Base-by-base conservation (phyloP, 1,284 basidiomycete genomes). In the Anthracocystis panici-leucophaei region DNA sequence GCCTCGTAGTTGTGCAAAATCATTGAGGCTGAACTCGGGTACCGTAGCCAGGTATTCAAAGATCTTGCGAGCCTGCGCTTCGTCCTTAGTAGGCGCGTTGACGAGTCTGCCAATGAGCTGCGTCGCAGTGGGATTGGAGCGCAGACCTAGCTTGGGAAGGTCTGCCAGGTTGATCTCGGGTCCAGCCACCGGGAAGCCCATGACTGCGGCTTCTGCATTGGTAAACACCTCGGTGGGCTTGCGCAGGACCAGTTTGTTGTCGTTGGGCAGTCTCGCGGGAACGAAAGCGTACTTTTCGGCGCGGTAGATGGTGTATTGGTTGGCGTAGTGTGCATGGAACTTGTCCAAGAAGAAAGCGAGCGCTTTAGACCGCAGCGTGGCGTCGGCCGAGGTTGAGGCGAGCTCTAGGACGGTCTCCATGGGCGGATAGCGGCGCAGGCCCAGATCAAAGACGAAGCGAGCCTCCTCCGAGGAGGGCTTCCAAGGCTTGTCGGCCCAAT, bases 211-310 rank as follows among this genome's bases (percentile, higher is more conserved):
- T 41, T 91, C 90, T 0, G 88, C 82, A 61, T 90, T 90, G 3
- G 90, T 90, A 81, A 91, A 96, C 0, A 93, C 92, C 90, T 95
- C 91, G 65, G 88, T 88, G 3, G 93, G 91, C 57, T 89, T 91
- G 2, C 89, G 90, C 61, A 93, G 83, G 57, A 88, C 88, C n/a
- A 83, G 67, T 48, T 87, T 86, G 64, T 87, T 89, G 62, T 85
- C 88, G 71, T 85, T 77, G 14, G 88, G 88, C 11, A 57, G 42
- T 9, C 72, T 48, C 21, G 7, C 33, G 1, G 96, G 97, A 33
- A 99, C 90, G 86, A 94, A 99, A 0, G 92, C 88, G 48, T 75
- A 80, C 56, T 65, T 64, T 23, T 73, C 67, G 9, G 80, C 79
- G 16, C 56, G 60, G 31, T 61, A 59, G 54, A 76, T 66, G 29